Percentiles rank a stretch among this genome's conserved stretches.
These are phyloP conservation scores for Pichia sp. DNA, from an alignment of 1,139 yeast genomes.

Conservation along the genomic window DNA sequence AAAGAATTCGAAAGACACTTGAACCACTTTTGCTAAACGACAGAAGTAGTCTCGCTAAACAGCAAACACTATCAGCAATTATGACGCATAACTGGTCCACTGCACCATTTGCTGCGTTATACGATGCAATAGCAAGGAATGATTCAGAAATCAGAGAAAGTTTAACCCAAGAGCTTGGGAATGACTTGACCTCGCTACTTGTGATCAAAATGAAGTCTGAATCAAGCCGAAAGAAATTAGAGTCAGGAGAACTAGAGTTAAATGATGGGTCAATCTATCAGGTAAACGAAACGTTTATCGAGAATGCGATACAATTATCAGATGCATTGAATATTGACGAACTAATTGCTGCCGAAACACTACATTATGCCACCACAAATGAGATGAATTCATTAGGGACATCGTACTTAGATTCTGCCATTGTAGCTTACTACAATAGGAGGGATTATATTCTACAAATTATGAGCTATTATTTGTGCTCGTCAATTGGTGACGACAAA, in stretches of 20 bases:
- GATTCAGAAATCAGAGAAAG: constrained; percentile 30
- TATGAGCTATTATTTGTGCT: constrained; percentile 50
- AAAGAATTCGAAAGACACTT: neutral
- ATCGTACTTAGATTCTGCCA: constrained; percentile 61
- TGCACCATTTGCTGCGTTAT: constrained; percentile 31
- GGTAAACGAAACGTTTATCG: constrained; percentile 50
- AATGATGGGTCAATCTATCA: constrained; percentile 45
- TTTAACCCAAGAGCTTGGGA: constrained; percentile 30
- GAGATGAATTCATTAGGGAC: constrained; percentile 47
- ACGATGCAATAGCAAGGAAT: constrained; percentile 33
- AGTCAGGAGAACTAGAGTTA: constrained; percentile 50
- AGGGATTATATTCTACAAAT: constrained; percentile 69
- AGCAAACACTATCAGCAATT: neutral
- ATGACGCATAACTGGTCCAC: constrained; percentile 35
- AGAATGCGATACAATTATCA: constrained; percentile 46
- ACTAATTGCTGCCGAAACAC: constrained; percentile 57
- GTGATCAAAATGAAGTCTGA: constrained; percentile 51
- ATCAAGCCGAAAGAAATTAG: constrained; percentile 50
- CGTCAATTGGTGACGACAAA: neutral
- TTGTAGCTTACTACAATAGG: constrained; percentile 66
- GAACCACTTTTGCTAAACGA: neutral
- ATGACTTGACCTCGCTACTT: constrained; percentile 49
- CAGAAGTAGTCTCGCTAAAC: neutral
- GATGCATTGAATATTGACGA: constrained; percentile 73
- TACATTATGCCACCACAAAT: constrained; percentile 44